These are phyloP conservation scores for Endotrypanum monterogeii DNA, from an alignment of 208 protist species.

Conservation along the genomic window DNA sequence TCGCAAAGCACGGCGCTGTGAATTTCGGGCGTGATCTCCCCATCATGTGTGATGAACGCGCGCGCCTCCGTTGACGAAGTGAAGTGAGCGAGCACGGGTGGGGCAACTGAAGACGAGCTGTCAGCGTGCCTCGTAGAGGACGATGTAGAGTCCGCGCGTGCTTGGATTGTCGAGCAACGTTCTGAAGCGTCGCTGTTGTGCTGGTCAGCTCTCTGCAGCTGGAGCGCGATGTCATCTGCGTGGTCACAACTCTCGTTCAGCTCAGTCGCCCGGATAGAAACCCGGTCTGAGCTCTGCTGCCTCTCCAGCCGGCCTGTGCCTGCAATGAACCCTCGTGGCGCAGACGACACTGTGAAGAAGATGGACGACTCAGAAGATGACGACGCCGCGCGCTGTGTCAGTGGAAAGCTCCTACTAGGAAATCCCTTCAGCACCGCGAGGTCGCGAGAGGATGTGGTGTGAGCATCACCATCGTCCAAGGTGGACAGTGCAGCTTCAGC, in stretches of 20 bases:
- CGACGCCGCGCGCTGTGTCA: background rate
- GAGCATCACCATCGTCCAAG: background rate
- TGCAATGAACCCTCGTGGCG: background rate
- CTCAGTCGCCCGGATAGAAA: background rate
- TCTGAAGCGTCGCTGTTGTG: background rate
- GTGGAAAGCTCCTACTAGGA: too few species aligned
- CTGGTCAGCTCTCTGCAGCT: background rate
- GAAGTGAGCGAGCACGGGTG: background rate
- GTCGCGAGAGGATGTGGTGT: background rate
- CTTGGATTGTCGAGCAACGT: background rate
- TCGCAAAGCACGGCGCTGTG: background rate
- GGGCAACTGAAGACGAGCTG: background rate
- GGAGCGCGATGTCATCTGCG: background rate
- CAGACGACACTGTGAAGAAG: conserved; percentile 1
- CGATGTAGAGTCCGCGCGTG: background rate
- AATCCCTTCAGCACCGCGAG: background rate
- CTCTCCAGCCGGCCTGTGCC: background rate
- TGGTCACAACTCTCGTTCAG: background rate
- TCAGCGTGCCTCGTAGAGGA: background rate
- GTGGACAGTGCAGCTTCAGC: background rate
- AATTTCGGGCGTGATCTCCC: background rate
- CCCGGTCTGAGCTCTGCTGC: background rate
- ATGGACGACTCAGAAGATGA: conserved; percentile 8
- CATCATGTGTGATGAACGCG: background rate
- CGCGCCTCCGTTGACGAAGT: background rate